Evolutionary conservation across 108 stramenopile genomes (phyloP).

Genomic region (Schizochytrium sp.): DNA sequence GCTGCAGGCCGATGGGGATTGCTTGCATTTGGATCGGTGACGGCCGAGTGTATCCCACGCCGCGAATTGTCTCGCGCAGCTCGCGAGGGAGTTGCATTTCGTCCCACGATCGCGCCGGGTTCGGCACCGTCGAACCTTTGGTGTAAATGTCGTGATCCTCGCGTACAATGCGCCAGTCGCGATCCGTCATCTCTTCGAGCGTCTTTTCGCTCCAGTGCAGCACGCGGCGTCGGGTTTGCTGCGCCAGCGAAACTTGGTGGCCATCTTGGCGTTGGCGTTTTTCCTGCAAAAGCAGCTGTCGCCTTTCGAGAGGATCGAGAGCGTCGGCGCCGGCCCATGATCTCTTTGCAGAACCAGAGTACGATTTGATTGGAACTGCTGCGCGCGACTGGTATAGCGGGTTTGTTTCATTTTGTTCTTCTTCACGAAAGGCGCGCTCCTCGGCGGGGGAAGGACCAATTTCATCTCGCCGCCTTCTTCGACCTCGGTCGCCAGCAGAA

Average conservation of each 20-base stretch:
- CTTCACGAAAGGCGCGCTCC: too few relatives aligned
- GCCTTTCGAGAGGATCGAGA: background rate
- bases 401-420: background rate
- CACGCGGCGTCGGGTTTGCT: background rate
- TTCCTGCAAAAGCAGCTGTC: background rate
- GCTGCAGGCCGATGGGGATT: constrained; percentile 82
- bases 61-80: constrained; percentile 24
- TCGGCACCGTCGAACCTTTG: constrained; percentile 63
- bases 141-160: constrained; percentile 93
- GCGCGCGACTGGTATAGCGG: background rate
- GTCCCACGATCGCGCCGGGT: constrained; percentile 68
- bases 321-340: background rate
- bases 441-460: too few relatives aligned
- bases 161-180: constrained; percentile 95
- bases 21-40: constrained; percentile 86
- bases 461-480: too few relatives aligned
- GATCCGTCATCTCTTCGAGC: constrained; percentile 70
- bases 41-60: constrained; percentile 68
- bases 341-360: background rate
- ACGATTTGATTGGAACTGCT: background rate
- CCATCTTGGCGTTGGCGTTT: background rate
- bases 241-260: background rate
- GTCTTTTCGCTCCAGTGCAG: constrained; percentile 63
- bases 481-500: too few relatives aligned
- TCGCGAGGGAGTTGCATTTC: constrained; percentile 53